Conservation (phyloP, 2,329 filamentous ascomycete species). For the Sclerotinia nivalis region DNA sequence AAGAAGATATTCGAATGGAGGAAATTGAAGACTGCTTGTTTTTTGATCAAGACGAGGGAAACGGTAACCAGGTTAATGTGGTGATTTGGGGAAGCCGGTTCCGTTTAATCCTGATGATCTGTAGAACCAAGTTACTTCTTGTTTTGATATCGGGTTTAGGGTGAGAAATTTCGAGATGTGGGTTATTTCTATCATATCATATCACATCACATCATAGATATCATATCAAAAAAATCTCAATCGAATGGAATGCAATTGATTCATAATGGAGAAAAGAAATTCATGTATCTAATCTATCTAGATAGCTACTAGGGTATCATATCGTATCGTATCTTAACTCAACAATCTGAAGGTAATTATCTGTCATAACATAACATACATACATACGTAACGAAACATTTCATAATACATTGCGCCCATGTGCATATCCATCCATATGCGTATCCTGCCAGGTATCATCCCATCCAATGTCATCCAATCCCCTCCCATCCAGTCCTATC, state of each 20-base stretch:
- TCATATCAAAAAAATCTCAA: not conserved
- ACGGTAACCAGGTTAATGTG: slow-evolving; percentile 65
- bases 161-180: not conserved
- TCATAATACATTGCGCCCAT: not conserved
- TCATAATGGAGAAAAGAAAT: slow-evolving; percentile 2
- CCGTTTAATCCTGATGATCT: slow-evolving; percentile 55
- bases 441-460: not conserved
- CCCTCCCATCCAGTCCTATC: not conserved
- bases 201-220: not conserved
- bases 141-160: not conserved
- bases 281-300: not conserved
- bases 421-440: not conserved
- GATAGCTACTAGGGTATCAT: slow-evolving; percentile 3
- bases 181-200: not conserved
- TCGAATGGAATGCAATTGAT: not conserved
- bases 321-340: not conserved
- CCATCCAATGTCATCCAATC: not conserved
- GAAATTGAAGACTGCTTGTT: slow-evolving; percentile 47
- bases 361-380: not conserved
- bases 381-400: too few species aligned
- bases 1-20: slow-evolving; percentile 56
- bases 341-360: not conserved
- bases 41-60: too few species aligned
- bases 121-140: slow-evolving; percentile 1
- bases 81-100: slow-evolving; percentile 62